These are phyloP conservation scores for Solanum pennellii DNA, from an alignment of 257 asterid species.

Conservation along the genomic window DNA sequence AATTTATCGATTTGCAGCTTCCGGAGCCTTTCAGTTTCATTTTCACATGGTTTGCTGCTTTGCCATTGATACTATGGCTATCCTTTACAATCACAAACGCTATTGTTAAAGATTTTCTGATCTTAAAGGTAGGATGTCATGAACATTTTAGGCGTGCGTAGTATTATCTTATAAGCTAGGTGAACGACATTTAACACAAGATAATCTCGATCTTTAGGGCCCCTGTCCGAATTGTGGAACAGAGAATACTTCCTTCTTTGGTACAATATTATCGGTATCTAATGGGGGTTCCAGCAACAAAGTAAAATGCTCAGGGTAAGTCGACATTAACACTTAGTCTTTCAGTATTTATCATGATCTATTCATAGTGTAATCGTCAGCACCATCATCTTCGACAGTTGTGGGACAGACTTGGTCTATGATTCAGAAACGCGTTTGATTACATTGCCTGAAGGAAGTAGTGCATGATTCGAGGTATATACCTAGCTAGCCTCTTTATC, in stretches of 20 bases:
- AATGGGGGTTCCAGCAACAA: conserved; percentile 72
- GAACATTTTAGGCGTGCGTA: neutral
- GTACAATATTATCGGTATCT: conserved; percentile 75
- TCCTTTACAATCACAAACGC: conserved; percentile 61
- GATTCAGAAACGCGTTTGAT: conserved; percentile 34
- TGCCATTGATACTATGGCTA: conserved; percentile 63
- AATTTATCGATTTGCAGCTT: conserved; percentile 43
- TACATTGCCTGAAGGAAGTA: conserved; percentile 36
- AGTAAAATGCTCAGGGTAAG: conserved; percentile 71
- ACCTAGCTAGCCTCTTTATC: neutral
- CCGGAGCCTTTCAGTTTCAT: conserved; percentile 98
- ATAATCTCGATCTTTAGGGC: conserved; percentile 43
- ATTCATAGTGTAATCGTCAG: neutral
- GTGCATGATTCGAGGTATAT: conserved; percentile 23
- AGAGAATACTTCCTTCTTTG: conserved; percentile 89
- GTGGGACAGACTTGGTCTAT: conserved; percentile 22
- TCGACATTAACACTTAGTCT: neutral
- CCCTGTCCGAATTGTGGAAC: conserved; percentile 97
- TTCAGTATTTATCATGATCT: neutral
- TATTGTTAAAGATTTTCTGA: conserved; percentile 67
- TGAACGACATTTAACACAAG: neutral
- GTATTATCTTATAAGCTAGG: neutral
- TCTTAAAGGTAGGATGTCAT: conserved; percentile 48
- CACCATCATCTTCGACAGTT: conserved; percentile 5
- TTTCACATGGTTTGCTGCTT: conserved; percentile 96